These are phyloP conservation scores for Melampsora larici-populina DNA, from an alignment of 1,284 basidiomycete genomes.

Conservation along the genomic window DNA sequence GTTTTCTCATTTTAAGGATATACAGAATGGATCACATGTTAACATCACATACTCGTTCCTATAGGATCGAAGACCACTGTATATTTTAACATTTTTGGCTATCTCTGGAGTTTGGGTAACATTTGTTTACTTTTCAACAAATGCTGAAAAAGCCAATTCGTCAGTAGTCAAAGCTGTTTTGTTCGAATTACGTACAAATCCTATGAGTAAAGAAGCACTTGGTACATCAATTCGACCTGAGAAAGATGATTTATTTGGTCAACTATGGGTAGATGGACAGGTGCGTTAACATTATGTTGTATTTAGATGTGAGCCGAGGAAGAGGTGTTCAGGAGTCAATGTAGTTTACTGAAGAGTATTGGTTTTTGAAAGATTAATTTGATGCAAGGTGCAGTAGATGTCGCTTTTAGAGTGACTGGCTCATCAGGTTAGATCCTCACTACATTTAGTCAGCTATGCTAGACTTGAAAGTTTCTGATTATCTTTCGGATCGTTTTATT, in stretches of 20 bases:
- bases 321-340: background rate
- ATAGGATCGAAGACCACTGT: constrained; percentile 26
- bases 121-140: constrained; percentile 37
- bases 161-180: constrained; percentile 33
- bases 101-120: constrained; percentile 26
- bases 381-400: constrained; percentile 37
- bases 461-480: background rate
- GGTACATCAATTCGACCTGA: constrained; percentile 19
- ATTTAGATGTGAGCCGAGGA: background rate
- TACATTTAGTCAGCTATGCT: background rate
- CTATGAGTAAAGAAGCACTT: background rate
- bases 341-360: background rate
- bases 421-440: constrained; percentile 25
- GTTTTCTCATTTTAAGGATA: background rate
- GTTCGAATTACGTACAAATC: constrained; percentile 30
- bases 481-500: background rate
- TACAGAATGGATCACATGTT: too few species aligned
- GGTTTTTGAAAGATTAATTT: constrained; percentile 14
- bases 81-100: constrained; percentile 15
- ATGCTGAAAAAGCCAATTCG: constrained; percentile 38
- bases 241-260: constrained; percentile 27
- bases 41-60: too few species aligned
- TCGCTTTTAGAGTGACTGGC: constrained; percentile 35
- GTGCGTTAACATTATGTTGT: constrained; percentile 4
- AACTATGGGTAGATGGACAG: constrained; percentile 38